Percentiles rank a stretch among this genome's conserved stretches.
Evolutionary conservation across 2,329 filamentous ascomycete species (phyloP).

Genomic region (Botryosphaeria dothidea): DNA sequence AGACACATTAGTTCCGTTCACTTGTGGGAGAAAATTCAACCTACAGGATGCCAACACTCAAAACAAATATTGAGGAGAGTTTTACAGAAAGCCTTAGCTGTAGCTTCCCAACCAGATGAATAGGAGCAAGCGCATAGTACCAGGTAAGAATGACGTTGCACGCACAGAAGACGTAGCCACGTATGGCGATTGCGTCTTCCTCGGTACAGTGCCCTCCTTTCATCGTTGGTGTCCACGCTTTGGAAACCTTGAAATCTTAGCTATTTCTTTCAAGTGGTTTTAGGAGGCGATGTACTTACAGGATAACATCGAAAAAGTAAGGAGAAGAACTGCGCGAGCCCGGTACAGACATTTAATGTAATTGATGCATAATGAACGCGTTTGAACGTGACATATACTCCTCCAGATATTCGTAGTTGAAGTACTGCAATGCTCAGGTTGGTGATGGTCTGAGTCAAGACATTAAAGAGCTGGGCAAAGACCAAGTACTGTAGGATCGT

Average conservation of each 20-base stretch:
- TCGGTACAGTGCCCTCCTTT: not conserved
- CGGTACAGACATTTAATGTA: not conserved
- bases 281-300: not conserved
- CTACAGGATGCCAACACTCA: slow-evolving; percentile 8
- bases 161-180: not conserved
- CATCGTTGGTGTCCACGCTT: not conserved
- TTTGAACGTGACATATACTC: not conserved
- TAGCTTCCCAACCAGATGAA: slow-evolving; percentile 5
- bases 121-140: slow-evolving; percentile 13
- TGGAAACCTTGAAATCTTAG: not conserved
- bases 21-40: not conserved
- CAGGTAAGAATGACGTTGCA: not conserved
- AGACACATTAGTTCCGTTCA: no score
- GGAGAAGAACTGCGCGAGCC: not conserved
- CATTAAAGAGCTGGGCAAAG: not conserved
- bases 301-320: slow-evolving; percentile 7
- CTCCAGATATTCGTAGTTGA: slow-evolving; percentile 1
- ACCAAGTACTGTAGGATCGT: not conserved
- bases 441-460: not conserved
- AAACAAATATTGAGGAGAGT: not conserved
- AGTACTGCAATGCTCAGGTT: slow-evolving; percentile 11
- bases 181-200: not conserved
- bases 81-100: slow-evolving; percentile 1
- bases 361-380: slow-evolving; percentile 4
- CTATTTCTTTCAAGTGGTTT: not conserved